phyloP scores from a whole-genome alignment of 371 early-diverging fungal species.

The Batkoa obscura region DNA sequence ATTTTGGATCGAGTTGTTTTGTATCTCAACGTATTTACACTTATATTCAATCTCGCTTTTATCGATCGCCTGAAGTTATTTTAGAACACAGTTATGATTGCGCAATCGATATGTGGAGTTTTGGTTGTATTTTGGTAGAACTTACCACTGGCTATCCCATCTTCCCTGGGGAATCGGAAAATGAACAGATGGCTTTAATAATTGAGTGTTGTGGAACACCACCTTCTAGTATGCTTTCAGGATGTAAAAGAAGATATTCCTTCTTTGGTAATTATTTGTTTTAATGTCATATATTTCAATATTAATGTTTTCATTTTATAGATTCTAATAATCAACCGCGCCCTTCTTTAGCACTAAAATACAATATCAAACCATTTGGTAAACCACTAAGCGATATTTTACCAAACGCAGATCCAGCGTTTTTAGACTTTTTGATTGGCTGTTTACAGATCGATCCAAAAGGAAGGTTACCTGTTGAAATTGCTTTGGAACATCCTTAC shows the following conservation, averaged over 20 bases:
- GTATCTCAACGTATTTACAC: constrained; percentile 69
- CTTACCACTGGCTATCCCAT: constrained; percentile 80
- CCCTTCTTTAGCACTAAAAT: constrained; percentile 66
- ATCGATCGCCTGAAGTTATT: constrained; percentile 92
- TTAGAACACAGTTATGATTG: constrained; percentile 73
- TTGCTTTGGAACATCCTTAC: constrained; percentile 66
- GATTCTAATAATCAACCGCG: constrained; percentile 47
- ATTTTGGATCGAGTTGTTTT: constrained; percentile 92
- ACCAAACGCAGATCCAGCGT: constrained; percentile 42
- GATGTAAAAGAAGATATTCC: constrained; percentile 53
- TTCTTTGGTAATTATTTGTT: constrained; percentile 48
- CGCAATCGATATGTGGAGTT: constrained; percentile 97
- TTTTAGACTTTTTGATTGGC: constrained; percentile 66
- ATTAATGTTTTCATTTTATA: constrained; percentile 11
- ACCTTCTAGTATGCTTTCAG: constrained; percentile 45
- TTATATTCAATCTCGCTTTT: constrained; percentile 93
- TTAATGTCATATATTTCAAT: too few species aligned
- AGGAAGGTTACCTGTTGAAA: constrained; percentile 66
- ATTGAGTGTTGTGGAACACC: constrained; percentile 85
- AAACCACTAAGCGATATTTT: constrained; percentile 52
- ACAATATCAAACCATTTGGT: constrained; percentile 55
- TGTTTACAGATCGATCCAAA: constrained; percentile 83
- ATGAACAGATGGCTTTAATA: constrained; percentile 82
- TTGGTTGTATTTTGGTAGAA: constrained; percentile 97
- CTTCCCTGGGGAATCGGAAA: constrained; percentile 93